Evolutionary conservation across 345 rosid species (phyloP).

Genomic region (Gossypium thurberi): DNA sequence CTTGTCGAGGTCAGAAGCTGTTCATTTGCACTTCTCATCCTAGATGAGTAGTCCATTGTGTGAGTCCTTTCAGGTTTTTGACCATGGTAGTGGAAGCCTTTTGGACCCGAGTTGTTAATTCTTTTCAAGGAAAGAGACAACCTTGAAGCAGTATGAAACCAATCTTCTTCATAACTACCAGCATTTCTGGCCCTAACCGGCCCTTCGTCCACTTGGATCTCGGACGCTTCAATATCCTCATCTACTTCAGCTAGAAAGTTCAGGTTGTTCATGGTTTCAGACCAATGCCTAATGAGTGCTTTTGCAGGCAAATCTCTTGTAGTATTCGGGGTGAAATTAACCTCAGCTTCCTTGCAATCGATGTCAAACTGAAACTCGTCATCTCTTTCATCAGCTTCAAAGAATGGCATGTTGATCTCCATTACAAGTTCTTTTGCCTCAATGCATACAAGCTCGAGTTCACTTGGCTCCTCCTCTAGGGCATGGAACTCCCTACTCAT

Average conservation of each 20-base stretch:
- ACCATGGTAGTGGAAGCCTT: slow-evolving; percentile 9
- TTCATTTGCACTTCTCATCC: slow-evolving; percentile 62
- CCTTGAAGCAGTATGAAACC: not conserved
- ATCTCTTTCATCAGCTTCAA: slow-evolving; percentile 46
- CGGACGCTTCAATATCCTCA: slow-evolving; percentile 19
- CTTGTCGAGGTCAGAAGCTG: slow-evolving; percentile 66
- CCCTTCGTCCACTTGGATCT: not conserved
- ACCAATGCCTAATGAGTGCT: slow-evolving; percentile 35
- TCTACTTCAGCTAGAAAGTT: slow-evolving; percentile 47
- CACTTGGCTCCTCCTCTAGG: slow-evolving; percentile 91
- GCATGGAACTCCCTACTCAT: slow-evolving; percentile 87
- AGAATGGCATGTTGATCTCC: slow-evolving; percentile 51
- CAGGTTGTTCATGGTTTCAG: slow-evolving; percentile 39
- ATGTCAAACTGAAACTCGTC: slow-evolving; percentile 67
- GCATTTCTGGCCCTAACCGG: slow-evolving; percentile 13
- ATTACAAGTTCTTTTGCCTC: slow-evolving; percentile 66
- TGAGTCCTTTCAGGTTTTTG: not conserved
- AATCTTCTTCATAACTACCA: slow-evolving; percentile 25
- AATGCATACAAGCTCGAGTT: slow-evolving; percentile 77
- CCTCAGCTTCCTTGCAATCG: slow-evolving; percentile 57
- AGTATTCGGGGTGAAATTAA: slow-evolving; percentile 34
- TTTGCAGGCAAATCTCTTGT: slow-evolving; percentile 34
- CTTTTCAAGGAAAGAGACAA: not conserved
- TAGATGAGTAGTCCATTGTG: not conserved
- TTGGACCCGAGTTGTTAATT: slow-evolving; percentile 33